Evolutionary conservation across 192 early-diverging fungal species (phyloP), one percentile per base, ranked within the genome.

Genomic region (Chytriomyces sp.): DNA sequence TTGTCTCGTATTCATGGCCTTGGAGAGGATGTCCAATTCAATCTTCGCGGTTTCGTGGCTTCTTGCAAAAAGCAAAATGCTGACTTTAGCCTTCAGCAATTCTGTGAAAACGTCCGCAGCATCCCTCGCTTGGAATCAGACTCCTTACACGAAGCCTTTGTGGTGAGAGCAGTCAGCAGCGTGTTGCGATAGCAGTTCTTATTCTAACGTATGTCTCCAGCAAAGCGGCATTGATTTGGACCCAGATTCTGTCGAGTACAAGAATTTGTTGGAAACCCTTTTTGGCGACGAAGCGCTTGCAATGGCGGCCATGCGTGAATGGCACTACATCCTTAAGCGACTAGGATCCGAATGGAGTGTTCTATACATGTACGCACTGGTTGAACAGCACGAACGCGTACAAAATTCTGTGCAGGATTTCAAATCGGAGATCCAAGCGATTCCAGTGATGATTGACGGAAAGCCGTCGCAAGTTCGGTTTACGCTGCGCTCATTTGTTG

Each of bases 271-370:
- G 5, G 59, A 49, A 7, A 61, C 69, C 35, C 62, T 78, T 5
- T 78, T 78, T 50, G 77, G 77, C 45, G 77, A 78, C 48, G 47
- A 70, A n/a, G 26, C 44, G 26, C 47, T 78, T 9, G 7, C 20
- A 7, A 78, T 78, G 77, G 64, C 77, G 7, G 77, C 60, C 11
- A 63, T 70, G 47, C 68, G 77, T 43, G 77, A 78, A 71, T 62
- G 59, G 16, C 67, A 70, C 13, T 78, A 78, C 67, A 26, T 71
- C 61, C 60, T 78, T 7, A 69, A 70, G 46, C 62, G 50, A 43
- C 45, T 78, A 6, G 77, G 77, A 61, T 23, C 60, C 23, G 77
- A 69, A 13, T 78, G 69, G 77, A 13, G 60, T 35, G 50, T 64
- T 13, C 45, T 78, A 47, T 70, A 70, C 49, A 69, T 78, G 68